These are phyloP conservation scores for Stachybotrys elegans DNA, from an alignment of 2,329 filamentous ascomycete species.

Conservation along the genomic window DNA sequence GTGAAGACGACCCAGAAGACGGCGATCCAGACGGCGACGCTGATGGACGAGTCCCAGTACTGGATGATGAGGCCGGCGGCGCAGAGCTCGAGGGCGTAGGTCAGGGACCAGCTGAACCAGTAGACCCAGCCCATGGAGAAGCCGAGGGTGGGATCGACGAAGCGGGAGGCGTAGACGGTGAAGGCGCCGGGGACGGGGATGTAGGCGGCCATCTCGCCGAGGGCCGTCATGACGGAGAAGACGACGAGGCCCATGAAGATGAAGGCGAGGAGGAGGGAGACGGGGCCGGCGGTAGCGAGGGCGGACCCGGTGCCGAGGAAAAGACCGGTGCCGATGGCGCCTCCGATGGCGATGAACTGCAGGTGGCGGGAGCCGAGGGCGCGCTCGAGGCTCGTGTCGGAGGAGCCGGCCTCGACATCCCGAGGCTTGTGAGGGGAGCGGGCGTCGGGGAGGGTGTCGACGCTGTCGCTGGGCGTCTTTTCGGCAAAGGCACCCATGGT, in stretches of 20 bases:
- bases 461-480: constrained; percentile 22
- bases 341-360: constrained; percentile 48
- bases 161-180: constrained; percentile 69
- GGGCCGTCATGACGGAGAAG: constrained; percentile 67
- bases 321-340: constrained; percentile 68
- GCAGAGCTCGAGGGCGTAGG: constrained; percentile 67
- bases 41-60: constrained; percentile 62
- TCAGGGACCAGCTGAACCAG: constrained; percentile 74
- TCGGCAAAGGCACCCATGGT: constrained; percentile 13
- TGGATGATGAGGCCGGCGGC: constrained; percentile 71
- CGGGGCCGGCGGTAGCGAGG: constrained; percentile 59
- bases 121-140: constrained; percentile 82
- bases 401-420: constrained; percentile 30
- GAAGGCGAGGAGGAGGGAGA: constrained; percentile 63
- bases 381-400: constrained; percentile 29
- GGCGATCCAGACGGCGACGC: constrained; percentile 66
- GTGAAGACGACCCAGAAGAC: constrained; percentile 71
- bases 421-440: constrained; percentile 7
- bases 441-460: constrained; percentile 15
- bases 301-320: constrained; percentile 64
- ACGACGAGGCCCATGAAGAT: constrained; percentile 66
- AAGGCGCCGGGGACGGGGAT: constrained; percentile 74
- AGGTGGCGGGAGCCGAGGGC: constrained; percentile 35
- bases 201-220: constrained; percentile 72
- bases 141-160: constrained; percentile 66